Percentiles rank a stretch among this genome's conserved stretches.
Evolutionary conservation across 2,329 filamentous ascomycete species (phyloP).

Genomic region (Fusarium dlaminii): DNA sequence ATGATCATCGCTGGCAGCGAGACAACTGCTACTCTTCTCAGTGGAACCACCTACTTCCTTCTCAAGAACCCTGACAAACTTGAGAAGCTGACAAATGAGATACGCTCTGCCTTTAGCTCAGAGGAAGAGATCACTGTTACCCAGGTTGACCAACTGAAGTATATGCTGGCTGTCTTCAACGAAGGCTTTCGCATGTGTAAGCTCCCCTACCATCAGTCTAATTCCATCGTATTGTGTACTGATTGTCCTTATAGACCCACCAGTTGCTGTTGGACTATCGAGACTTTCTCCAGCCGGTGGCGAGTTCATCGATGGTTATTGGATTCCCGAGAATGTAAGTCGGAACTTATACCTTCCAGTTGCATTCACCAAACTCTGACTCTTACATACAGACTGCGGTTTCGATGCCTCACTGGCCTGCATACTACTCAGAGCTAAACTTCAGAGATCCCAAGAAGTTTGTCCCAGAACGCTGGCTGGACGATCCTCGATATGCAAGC

Average conservation of each 20-base stretch:
- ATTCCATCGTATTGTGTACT: background rate
- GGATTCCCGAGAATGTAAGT: background rate
- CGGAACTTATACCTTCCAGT: fast-evolving
- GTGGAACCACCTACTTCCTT: background rate
- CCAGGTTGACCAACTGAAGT: background rate
- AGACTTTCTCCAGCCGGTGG: background rate
- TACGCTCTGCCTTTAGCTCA: background rate
- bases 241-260: background rate
- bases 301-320: constrained; percentile 3
- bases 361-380: background rate
- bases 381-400: background rate
- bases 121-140: background rate
- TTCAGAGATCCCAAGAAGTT: background rate
- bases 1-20: constrained; percentile 4
- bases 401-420: background rate
- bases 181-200: constrained; percentile 1
- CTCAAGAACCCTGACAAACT: background rate
- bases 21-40: background rate
- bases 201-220: fast-evolving
- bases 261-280: background rate
- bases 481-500: background rate
- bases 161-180: background rate
- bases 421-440: background rate
- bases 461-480: constrained; percentile 1
- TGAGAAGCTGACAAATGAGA: background rate